A percentile compares a stretch with the other conserved stretches of the same genome.
These are phyloP conservation scores for Aspergillus bridgeri DNA, from an alignment of 495 filamentous ascomycete species.

Conservation along the genomic window DNA sequence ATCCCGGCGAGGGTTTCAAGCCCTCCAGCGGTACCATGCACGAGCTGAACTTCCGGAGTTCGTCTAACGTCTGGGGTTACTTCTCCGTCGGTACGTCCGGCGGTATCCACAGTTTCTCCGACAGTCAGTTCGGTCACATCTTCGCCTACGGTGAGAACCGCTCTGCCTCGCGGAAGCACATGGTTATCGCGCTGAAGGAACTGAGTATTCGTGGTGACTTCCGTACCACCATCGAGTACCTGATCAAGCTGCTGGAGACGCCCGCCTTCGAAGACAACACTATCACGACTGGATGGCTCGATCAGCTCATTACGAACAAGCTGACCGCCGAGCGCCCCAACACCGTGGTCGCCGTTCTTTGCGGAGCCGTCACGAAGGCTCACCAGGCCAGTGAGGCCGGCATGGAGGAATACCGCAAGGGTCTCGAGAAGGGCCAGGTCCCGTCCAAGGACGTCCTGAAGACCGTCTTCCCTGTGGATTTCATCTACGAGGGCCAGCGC, in stretches of 20 bases:
- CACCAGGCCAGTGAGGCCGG: constrained; percentile 87
- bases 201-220: constrained; percentile 99
- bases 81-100: constrained; percentile 97
- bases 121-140: constrained; percentile 99
- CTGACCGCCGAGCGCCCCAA: constrained; percentile 95
- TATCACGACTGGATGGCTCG: constrained; percentile 98
- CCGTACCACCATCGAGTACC: constrained; percentile 95
- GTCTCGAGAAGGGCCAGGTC: constrained; percentile 96
- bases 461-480: constrained; percentile 97
- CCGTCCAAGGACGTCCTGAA: constrained; percentile 94
- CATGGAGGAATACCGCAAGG: constrained; percentile 78
- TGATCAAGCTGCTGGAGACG: constrained; percentile 98
- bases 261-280: constrained; percentile 99
- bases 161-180: constrained; percentile 94
- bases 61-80: constrained; percentile 99
- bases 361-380: constrained; percentile 91
- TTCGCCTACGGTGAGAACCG: constrained; percentile 99
- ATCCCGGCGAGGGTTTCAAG: constrained; percentile 99
- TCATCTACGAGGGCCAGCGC: constrained; percentile 93
- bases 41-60: constrained; percentile 97
- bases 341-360: constrained; percentile 83
- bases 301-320: constrained; percentile 97
- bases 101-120: constrained; percentile 98
- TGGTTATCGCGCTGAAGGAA: constrained; percentile 98
- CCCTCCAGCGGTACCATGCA: constrained; percentile 98